Conservation (phyloP, 495 filamentous ascomycete genomes). For the Podospora didyma region DNA sequence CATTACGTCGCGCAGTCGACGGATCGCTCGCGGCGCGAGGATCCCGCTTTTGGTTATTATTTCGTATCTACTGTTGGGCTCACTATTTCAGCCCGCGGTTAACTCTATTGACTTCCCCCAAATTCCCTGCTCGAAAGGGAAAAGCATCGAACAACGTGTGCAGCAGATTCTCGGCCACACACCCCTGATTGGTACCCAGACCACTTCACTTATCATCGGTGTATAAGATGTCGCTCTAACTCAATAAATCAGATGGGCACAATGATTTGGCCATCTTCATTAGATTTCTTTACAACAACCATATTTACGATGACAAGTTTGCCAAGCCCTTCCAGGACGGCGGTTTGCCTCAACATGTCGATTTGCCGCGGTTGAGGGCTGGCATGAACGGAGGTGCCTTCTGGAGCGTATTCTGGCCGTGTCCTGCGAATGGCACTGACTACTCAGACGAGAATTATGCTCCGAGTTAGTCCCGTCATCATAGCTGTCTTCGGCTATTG, state of each 20-base stretch:
- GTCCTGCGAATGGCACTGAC: slow-evolving; percentile 66
- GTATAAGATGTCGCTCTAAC: neutral
- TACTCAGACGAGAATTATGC: slow-evolving; percentile 70
- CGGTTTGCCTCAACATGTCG: slow-evolving; percentile 66
- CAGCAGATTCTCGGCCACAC: slow-evolving; percentile 64
- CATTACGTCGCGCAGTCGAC: too few relatives aligned
- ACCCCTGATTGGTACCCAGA: slow-evolving; percentile 72
- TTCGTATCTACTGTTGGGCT: too few relatives aligned
- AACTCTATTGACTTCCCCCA: neutral
- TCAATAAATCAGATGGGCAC: slow-evolving; percentile 67
- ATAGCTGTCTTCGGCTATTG: neutral
- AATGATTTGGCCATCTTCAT: slow-evolving; percentile 81
- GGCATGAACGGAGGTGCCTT: slow-evolving; percentile 73
- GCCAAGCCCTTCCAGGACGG: slow-evolving; percentile 64
- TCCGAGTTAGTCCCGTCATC: slow-evolving; percentile 26
- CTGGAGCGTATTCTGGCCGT: slow-evolving; percentile 84
- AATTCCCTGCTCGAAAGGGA: slow-evolving; percentile 6
- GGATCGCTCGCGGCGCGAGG: too few relatives aligned
- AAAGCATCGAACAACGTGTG: slow-evolving; percentile 61
- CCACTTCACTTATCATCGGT: neutral
- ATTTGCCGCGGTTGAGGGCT: slow-evolving; percentile 60
- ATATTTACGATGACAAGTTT: slow-evolving; percentile 74
- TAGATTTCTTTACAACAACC: slow-evolving; percentile 63
- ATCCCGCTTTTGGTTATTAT: too few relatives aligned
- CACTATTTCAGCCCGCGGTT: too few relatives aligned